Conservation (phyloP, 225 moss, liverwort and hornwort genomes). For the Neckera pumila region DNA sequence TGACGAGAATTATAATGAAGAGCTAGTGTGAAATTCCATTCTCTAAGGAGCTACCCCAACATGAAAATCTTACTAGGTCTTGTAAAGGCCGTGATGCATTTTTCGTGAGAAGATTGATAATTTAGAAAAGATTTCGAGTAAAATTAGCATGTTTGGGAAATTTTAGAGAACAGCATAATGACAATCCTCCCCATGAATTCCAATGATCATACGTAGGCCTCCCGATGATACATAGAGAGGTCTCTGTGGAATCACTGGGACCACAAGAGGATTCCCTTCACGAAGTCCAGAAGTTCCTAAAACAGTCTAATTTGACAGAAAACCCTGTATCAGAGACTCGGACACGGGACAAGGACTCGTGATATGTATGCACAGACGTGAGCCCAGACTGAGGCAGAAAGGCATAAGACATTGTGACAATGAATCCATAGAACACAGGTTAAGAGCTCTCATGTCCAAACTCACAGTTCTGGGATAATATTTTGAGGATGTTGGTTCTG, state of each 20-base stretch:
- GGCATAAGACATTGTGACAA: neutral
- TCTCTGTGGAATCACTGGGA: neutral
- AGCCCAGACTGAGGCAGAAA: neutral
- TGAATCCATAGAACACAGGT: neutral
- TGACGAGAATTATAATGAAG: neutral
- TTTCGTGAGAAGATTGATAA: neutral
- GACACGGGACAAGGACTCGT: neutral
- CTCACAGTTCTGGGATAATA: constrained; percentile 40
- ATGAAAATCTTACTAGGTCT: neutral
- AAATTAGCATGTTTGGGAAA: neutral
- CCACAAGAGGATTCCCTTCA: neutral
- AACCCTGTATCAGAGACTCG: neutral
- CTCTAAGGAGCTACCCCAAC: neutral
- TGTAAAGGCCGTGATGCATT: neutral
- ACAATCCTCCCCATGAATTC: neutral
- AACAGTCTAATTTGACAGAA: neutral
- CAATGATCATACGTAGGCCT: neutral
- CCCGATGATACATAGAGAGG: neutral
- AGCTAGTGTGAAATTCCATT: neutral
- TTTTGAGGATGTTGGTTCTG: constrained; percentile 25
- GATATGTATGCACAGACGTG: neutral
- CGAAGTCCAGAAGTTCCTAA: neutral
- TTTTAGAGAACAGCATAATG: neutral
- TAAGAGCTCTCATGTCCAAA: neutral
- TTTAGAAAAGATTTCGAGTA: neutral